Evolutionary conservation across 2,329 filamentous ascomycete genomes (phyloP).

Genomic region (Colletotrichum liriopes): DNA sequence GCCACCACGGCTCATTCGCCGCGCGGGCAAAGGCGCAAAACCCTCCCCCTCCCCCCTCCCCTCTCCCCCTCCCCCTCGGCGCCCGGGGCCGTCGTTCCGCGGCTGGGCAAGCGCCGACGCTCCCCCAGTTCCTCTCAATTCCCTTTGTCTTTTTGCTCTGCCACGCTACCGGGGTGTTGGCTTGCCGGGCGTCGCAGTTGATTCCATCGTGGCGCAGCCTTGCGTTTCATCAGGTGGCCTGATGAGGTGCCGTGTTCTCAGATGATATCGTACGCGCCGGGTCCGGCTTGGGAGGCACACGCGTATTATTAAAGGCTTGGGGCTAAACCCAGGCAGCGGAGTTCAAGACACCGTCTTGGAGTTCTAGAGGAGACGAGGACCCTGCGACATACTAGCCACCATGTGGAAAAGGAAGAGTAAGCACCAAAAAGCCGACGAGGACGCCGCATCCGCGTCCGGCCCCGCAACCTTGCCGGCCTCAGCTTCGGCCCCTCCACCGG

Average conservation of each 20-base stretch:
- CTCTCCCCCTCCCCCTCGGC: background rate
- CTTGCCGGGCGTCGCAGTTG: background rate
- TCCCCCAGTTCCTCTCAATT: background rate
- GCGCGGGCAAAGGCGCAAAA: background rate
- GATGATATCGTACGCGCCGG: background rate
- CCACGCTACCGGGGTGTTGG: background rate
- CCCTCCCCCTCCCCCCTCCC: no score
- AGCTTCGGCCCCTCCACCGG: background rate
- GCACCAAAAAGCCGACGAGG: background rate
- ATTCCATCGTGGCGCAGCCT: background rate
- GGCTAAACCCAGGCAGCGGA: no score
- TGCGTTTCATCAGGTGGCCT: background rate
- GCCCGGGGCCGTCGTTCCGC: conserved; percentile 12
- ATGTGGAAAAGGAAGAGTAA: conserved; percentile 1
- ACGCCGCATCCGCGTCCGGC: background rate
- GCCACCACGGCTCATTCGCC: background rate
- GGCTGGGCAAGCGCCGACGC: background rate
- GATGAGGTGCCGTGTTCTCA: background rate
- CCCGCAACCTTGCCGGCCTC: background rate
- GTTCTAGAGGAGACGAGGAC: background rate
- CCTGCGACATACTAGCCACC: background rate
- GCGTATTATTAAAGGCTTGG: no score
- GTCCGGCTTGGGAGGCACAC: no score
- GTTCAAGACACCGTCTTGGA: background rate
- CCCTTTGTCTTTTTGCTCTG: background rate